Base-by-base conservation (phyloP, 768 basidiomycete genomes). In the Mycena pura region DNA sequence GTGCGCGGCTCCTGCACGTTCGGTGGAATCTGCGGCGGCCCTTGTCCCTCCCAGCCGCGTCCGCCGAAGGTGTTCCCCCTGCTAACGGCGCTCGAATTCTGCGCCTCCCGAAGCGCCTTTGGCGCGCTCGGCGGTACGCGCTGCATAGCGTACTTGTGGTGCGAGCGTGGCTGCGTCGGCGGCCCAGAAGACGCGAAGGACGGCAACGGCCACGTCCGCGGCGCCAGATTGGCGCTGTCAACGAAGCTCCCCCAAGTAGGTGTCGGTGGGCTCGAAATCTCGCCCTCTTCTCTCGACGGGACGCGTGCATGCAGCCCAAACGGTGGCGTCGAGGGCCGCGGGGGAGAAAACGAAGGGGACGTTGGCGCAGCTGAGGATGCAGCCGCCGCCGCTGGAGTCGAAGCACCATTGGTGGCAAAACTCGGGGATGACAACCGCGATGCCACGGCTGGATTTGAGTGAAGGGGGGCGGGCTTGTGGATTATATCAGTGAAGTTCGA, bases 31-130 rank as follows among this genome's bases (percentile, higher is more conserved):
- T 50, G 49, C 24, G 61, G 61, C 2, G 13, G 19, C 61, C 61
- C 11, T 31, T 31, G 25, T 2, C 5, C 28, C 7, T 34, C 40
- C 9, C 49, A 49, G 17, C 34, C 36, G 4, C 40, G 29, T 6
- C 31, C 40, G 13, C 41, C 34, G 22, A 27, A 22, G 15, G 24
- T 24, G 6, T 22, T 19, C 6, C 55, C 38, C 2, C 34, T 22
- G 47, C 39, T 32, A 8, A 21, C 21, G 1, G 48, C 54, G 19
- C 34, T 46, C 3, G 61, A 31, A 14, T 39, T 51, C 39, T 63
- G 62, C 55, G 64, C 64, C 32, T 65, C 64, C 3, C 64, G 60
- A 9, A 65, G 52, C n/a, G 64, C 64, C 50, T 62, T 65, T 6
- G 64, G 64, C 15, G 60, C 64, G 40, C 60, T 65, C 40, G 64